Conservation (phyloP, 2,329 filamentous ascomycete genomes). For the Thielaviopsis musarum region DNA sequence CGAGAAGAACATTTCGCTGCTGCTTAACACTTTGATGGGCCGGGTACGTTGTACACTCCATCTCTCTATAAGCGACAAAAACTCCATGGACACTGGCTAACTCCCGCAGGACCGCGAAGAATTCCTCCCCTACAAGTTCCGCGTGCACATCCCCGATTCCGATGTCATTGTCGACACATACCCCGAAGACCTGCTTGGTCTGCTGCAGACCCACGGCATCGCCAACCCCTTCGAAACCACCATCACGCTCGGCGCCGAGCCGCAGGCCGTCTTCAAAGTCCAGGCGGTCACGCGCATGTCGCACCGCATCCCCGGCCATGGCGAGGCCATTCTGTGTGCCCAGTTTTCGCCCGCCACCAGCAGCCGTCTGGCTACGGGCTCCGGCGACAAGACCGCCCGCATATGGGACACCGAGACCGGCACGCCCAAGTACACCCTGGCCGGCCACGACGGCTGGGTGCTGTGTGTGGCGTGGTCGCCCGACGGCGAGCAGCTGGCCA, state of each 20-base stretch:
- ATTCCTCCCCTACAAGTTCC: slow-evolving; percentile 44
- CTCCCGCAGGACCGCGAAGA: slow-evolving; percentile 33
- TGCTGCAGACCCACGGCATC: slow-evolving; percentile 38
- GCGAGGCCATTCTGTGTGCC: slow-evolving; percentile 72
- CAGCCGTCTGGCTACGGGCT: slow-evolving; percentile 67
- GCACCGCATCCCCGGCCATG: slow-evolving; percentile 76
- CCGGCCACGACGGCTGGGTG: slow-evolving; percentile 82
- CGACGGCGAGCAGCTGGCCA: slow-evolving; percentile 65
- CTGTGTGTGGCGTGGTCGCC: slow-evolving; percentile 76
- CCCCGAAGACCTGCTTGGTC: slow-evolving; percentile 35
- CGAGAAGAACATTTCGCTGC: slow-evolving; percentile 74
- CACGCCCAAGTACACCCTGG: slow-evolving; percentile 69
- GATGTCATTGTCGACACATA: slow-evolving; percentile 39
- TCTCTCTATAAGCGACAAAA: too few species aligned
- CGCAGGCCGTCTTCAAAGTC: slow-evolving; percentile 86
- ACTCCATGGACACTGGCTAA: too few species aligned
- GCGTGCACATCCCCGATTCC: slow-evolving; percentile 38
- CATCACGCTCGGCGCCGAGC: slow-evolving; percentile 43
- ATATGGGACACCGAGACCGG: slow-evolving; percentile 94
- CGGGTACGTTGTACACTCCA: slow-evolving; percentile 32
- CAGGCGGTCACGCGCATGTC: slow-evolving; percentile 83
- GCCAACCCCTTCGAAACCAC: slow-evolving; percentile 40
- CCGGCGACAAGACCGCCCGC: slow-evolving; percentile 76
- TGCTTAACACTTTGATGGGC: slow-evolving; percentile 71
- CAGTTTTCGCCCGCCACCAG: slow-evolving; percentile 72